These are phyloP conservation scores for Citrus mangshanensis DNA, from an alignment of 345 rosid genomes.

Conservation along the genomic window DNA sequence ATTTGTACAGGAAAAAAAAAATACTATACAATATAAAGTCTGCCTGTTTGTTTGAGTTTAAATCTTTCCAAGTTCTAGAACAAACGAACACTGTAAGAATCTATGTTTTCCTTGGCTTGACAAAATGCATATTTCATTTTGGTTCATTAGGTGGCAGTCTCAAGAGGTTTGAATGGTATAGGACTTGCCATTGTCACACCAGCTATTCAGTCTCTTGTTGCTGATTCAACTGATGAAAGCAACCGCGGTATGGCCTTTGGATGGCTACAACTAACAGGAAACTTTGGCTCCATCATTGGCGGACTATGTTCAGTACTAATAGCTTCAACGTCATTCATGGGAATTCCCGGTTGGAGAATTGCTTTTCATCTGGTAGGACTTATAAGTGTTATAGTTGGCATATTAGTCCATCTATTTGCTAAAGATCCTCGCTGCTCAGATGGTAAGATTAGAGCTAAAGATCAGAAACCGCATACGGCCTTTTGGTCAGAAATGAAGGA, in stretches of 20 bases:
- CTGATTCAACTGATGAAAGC: slow-evolving; percentile 74
- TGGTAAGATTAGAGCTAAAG: slow-evolving; percentile 13
- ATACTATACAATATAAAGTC: no score
- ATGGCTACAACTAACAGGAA: slow-evolving; percentile 67
- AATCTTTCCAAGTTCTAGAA: neutral
- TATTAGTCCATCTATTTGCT: slow-evolving; percentile 55
- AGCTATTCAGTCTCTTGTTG: slow-evolving; percentile 61
- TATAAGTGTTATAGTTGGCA: slow-evolving; percentile 60
- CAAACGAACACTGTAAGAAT: neutral
- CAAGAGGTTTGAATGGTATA: slow-evolving; percentile 69
- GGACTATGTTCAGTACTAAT: slow-evolving; percentile 49
- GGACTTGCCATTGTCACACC: slow-evolving; percentile 66
- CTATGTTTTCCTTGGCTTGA: neutral
- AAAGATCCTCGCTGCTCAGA: slow-evolving; percentile 51
- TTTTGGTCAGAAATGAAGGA: slow-evolving; percentile 42
- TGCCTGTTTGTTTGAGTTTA: neutral
- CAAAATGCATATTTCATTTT: neutral
- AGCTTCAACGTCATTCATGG: slow-evolving; percentile 66
- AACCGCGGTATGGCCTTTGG: slow-evolving; percentile 80
- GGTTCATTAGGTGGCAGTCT: slow-evolving; percentile 51
- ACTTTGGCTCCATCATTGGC: slow-evolving; percentile 64
- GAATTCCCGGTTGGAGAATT: slow-evolving; percentile 75
- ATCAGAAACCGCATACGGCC: slow-evolving; percentile 16
- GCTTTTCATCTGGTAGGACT: slow-evolving; percentile 65
- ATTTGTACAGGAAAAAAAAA: no score